Conservation (phyloP, 2,329 filamentous ascomycete species). For the Laburnicola sp. region DNA sequence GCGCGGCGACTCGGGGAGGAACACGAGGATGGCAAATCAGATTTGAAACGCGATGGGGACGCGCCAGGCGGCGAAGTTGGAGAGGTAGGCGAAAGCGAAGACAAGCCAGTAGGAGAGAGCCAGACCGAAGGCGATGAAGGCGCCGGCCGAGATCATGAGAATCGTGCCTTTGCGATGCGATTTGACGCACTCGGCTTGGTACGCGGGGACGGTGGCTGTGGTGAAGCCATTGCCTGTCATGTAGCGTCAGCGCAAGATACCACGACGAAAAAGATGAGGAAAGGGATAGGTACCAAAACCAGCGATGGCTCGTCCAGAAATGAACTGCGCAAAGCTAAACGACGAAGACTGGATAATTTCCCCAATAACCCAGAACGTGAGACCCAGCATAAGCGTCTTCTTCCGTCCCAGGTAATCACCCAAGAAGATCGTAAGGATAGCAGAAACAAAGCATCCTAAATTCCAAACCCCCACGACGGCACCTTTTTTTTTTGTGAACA, state of each 20-base stretch:
- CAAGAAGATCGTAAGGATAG: constrained; percentile 53
- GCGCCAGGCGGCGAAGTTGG: constrained; percentile 49
- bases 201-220: constrained; percentile 56
- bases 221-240: constrained; percentile 55
- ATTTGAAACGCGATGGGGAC: constrained; percentile 63
- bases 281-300: constrained; percentile 48
- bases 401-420: constrained; percentile 56
- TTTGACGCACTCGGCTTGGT: constrained; percentile 56
- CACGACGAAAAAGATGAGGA: constrained; percentile 50
- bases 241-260: constrained; percentile 26
- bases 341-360: constrained; percentile 54
- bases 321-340: constrained; percentile 54
- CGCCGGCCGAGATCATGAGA: constrained; percentile 53
- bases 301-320: constrained; percentile 54
- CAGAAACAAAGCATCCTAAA: constrained; percentile 63
- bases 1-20: constrained; percentile 61
- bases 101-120: constrained; percentile 59
- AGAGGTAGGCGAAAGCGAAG: constrained; percentile 55
- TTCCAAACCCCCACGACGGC: constrained; percentile 38
- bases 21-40: constrained; percentile 57
- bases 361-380: constrained; percentile 54
- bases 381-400: constrained; percentile 54
- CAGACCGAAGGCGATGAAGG: constrained; percentile 56
- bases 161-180: constrained; percentile 50
- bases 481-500: no score